These are phyloP conservation scores for Trichosphaerium sp. DNA, from an alignment of 78 protist genomes.

Conservation along the genomic window DNA sequence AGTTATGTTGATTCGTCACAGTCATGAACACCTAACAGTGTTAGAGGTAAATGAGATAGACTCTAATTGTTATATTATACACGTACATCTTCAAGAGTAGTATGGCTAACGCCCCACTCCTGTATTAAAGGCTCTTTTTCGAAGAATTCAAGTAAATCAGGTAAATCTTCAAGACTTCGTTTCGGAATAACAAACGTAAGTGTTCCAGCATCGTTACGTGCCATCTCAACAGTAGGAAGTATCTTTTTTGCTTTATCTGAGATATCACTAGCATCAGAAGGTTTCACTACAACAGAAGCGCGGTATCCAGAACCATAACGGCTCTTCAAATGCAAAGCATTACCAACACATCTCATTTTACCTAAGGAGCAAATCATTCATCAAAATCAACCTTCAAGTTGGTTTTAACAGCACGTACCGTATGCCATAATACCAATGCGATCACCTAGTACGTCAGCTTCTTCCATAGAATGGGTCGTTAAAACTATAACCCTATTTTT, in stretches of 20 bases:
- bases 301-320: constrained; percentile 34
- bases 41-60: too few species aligned
- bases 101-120: not conserved
- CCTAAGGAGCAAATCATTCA: too few species aligned
- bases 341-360: constrained; percentile 36
- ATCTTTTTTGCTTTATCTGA: not conserved
- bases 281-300: not conserved
- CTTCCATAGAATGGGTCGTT: constrained; percentile 83
- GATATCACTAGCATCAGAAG: not conserved
- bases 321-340: constrained; percentile 34
- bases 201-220: not conserved
- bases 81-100: constrained; percentile 4
- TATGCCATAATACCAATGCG: constrained; percentile 53
- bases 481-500: constrained; percentile 39
- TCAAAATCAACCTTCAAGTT: too few species aligned
- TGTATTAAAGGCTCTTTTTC: not conserved
- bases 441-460: constrained; percentile 24
- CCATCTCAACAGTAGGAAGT: not conserved
- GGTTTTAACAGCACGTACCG: too few species aligned
- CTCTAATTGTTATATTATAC: too few species aligned
- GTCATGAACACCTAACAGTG: too few species aligned
- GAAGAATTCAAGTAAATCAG: not conserved
- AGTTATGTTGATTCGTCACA: not conserved
- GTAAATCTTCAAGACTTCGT: not conserved
- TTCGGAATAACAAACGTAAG: not conserved